Evolutionary conservation across 2,329 filamentous ascomycete genomes (phyloP), one percentile per base, ranked within the genome.

Genomic region (Sporothrix curviconia): DNA sequence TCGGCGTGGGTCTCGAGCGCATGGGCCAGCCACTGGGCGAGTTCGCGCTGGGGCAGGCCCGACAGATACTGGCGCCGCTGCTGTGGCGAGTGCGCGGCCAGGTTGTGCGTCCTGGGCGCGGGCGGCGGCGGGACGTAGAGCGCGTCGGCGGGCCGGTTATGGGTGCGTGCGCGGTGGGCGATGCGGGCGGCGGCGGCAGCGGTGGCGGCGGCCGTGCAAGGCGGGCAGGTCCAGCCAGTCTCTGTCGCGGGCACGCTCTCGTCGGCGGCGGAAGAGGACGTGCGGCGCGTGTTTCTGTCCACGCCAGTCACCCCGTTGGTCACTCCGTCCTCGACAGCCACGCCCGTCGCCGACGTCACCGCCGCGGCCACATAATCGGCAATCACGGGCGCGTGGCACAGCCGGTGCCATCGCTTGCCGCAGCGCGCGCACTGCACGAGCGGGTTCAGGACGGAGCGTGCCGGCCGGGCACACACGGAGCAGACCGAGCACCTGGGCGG

Each of bases 371-470:
- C 47, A 17, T 87, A 82, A 60, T 86, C 81, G n/a, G 80, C 78
- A 60, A 95, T 89, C 11, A 80, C 79, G 1, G 90, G 89, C 58
- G 88, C 80, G 69, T 95, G 89, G 66, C 90, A 95, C 65, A 83
- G 82, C 68, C 92, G 88, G 70, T 95, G 90, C 81, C 90, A 95
- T 42, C 85, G 82, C 30, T 78, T 77, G 68, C 90, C 89, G 74
- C 90, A 95, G 15, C 84, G 84, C 70, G 92, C 88, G 72, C 90
- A 95, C 70, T 92, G 90, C 3, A 94, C 89, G 67, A 95, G 92
- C 72, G 85, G 82, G 71, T 94, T 94, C 64, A 76, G 32, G 1
- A 37, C n/a, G 15, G 56, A 51, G 3, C 22, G 19, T 4, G 37
- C 30, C 12, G 57, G n/a, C 2, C 9, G 28, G 12, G 3, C 28